Conservation (phyloP, 768 basidiomycete genomes). For the Russula foetens region DNA sequence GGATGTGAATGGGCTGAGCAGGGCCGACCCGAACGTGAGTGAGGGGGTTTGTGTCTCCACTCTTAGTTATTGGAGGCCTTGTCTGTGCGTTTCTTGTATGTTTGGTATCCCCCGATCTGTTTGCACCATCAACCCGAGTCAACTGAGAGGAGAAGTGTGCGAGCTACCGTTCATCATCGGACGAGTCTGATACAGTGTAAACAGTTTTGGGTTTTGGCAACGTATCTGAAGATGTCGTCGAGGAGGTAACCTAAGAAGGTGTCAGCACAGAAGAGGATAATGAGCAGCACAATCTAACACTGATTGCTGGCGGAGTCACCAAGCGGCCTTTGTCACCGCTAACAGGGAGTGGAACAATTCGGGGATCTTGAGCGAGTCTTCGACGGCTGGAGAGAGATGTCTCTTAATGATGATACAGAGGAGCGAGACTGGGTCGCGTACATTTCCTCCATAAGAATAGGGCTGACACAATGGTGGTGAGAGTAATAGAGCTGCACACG, state of each 20-base stretch:
- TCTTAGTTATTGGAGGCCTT: not conserved
- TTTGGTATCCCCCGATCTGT: not conserved
- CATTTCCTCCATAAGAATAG: constrained; percentile 10
- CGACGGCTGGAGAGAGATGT: constrained; percentile 2
- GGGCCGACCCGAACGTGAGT: not conserved
- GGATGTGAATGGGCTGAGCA: constrained; percentile 15
- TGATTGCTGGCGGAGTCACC: not conserved
- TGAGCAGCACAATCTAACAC: not conserved
- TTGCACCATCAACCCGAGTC: not conserved
- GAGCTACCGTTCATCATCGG: constrained; percentile 21
- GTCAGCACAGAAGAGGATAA: not conserved
- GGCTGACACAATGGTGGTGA: not conserved
- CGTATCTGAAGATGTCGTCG: constrained; percentile 4
- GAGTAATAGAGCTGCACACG: too few species aligned
- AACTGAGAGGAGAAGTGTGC: not conserved
- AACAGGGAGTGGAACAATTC: not conserved
- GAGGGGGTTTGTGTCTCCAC: constrained; percentile 1
- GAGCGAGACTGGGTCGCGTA: not conserved
- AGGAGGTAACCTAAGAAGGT: not conserved
- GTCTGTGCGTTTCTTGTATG: not conserved
- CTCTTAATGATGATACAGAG: not conserved
- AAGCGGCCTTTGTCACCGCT: not conserved
- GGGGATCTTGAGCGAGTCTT: constrained; percentile 14
- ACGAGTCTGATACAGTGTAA: constrained; percentile 11
- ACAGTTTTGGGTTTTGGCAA: not conserved